Evolutionary conservation across 1,284 basidiomycete genomes (phyloP).

Genomic region (Rhodofomes roseus): DNA sequence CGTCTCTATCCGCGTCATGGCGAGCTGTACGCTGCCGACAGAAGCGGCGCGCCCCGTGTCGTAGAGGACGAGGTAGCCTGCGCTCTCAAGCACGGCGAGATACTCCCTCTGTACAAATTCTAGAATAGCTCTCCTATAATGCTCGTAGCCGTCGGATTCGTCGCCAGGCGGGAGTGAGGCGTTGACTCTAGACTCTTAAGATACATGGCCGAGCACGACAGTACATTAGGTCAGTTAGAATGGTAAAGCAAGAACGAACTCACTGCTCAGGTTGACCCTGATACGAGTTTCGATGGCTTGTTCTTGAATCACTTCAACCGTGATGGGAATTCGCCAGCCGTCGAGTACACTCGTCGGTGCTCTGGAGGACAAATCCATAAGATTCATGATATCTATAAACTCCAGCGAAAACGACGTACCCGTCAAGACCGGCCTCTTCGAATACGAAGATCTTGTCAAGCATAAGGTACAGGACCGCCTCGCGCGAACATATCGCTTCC

Average conservation of each 20-base stretch:
- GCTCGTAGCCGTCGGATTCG: conserved; percentile 14
- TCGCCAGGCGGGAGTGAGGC: conserved; percentile 19
- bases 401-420: conserved; percentile 13
- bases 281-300: conserved; percentile 19
- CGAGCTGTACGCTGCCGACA: not conserved
- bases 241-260: conserved; percentile 3
- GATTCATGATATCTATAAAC: too few species aligned
- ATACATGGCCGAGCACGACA: too few species aligned
- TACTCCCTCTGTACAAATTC: conserved; percentile 27
- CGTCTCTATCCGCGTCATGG: not conserved
- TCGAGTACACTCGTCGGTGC: conserved; percentile 8
- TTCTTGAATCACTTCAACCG: conserved; percentile 23
- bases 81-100: conserved; percentile 23
- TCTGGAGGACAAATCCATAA: conserved; percentile 11
- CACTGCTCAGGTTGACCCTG: conserved; percentile 23
- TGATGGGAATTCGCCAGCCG: conserved; percentile 29
- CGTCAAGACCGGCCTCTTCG: conserved; percentile 4
- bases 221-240: too few species aligned
- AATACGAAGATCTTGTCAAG: conserved; percentile 26
- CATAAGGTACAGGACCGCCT: conserved; percentile 29
- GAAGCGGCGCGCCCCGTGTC: conserved; percentile 14
- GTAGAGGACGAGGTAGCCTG: conserved; percentile 24
- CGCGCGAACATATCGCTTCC: conserved; percentile 27
- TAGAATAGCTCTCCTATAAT: conserved; percentile 18
- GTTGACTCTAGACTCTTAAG: not conserved